Evolutionary conservation across 192 early-diverging fungal genomes (phyloP), one percentile per base, ranked within the genome.

Genomic region (Entomortierella parvispora): DNA sequence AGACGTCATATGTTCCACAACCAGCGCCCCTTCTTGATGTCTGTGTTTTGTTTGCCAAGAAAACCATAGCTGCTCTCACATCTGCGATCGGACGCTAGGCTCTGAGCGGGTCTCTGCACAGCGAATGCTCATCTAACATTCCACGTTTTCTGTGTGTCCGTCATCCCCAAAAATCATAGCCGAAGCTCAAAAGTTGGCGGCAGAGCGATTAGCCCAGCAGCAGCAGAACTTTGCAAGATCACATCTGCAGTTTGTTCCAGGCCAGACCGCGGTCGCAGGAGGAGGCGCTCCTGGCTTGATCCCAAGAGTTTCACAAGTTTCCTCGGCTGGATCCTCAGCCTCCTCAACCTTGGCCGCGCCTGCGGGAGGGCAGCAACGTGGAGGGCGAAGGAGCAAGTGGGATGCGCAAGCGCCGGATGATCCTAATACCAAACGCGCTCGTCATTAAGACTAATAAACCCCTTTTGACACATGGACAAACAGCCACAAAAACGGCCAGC

Each of bases 151-250:
- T 52, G 26, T 23, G 32, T 15, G 47, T 29, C 29, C 18, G 4
- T 32, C 3, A 22, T 45, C 3, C 34, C n/a, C 55, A 23, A 49
- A 26, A 17, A 29, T 33, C 9, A 54, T 68, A 50, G 55, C 82
- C 20, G 81, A 83, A 57, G 71, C 80, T 15, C 81, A 86, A 54
- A 71, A 60, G 43, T 74, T 64, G 47, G 46, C 78, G 9, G 58
- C 82, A 14, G 82, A 85, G 51, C 80, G 80, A 49, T 68, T 81
- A 31, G 81, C 80, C 0, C 64, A 71, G 40, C 57, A 58, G 1
- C 58, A 69, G 23, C 80, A 86, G 10, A 50, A 65, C 22, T 14
- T 32, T 29, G 55, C 56, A 3, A 55, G 77, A 64, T 61, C 64
- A 22, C 56, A 65, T 1, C 47, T 79, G 0, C 74, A 68, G 55